Evolutionary conservation across 495 filamentous ascomycete genomes (phyloP), one percentile per base, ranked within the genome.

Genomic region (Letharia lupina): DNA sequence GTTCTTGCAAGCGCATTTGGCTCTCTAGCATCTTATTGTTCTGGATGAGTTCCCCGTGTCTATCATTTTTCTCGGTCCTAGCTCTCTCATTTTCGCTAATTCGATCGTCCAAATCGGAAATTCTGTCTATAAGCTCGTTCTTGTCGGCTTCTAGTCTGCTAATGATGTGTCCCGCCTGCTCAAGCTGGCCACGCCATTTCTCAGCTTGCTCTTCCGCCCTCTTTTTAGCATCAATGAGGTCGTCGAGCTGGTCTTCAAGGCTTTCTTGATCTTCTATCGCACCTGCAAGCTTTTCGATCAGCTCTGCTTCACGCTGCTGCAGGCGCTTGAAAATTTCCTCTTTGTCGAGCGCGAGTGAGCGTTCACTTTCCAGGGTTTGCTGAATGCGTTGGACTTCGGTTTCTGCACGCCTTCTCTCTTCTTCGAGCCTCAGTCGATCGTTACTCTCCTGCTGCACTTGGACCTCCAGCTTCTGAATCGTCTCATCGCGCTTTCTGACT

Each of bases 271-370:
- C 95, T 23, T 96, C 89, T 59, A 97, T 82, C n/a, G 94, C 93
- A 42, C 87, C 94, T 16, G 91, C 83, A 31, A 99, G 80, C 77
- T 98, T 96, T 71, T 99, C 95, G 23, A 83, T 87, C 0, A 99
- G 81, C 71, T 97, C 68, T 6, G 87, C 85, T 73, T 98, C 94
- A 35, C 93, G 86, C 45, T 88, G 74, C 72, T 96, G 93, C n/a
- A 97, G 80, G 23, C 95, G 84, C 73, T 93, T 94, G 79, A 97
- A 97, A 47, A 99, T 98, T 68, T 98, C 94, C 69, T 99, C 95
- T 73, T 98, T 99, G 75, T 99, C 95, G 11, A 99, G 79, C 0
- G 95, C 95, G 40, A 99, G 79, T 31, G 93, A 90, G 63, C 95
- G 86, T 76, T 99, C 95, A 67, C 92, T 96, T 76, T 99, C 95